A percentile compares a stretch with the other conserved stretches of the same genome.
These are phyloP conservation scores for Dalechampia spathulata DNA, from an alignment of 441 rosid genomes.

Conservation along the genomic window DNA sequence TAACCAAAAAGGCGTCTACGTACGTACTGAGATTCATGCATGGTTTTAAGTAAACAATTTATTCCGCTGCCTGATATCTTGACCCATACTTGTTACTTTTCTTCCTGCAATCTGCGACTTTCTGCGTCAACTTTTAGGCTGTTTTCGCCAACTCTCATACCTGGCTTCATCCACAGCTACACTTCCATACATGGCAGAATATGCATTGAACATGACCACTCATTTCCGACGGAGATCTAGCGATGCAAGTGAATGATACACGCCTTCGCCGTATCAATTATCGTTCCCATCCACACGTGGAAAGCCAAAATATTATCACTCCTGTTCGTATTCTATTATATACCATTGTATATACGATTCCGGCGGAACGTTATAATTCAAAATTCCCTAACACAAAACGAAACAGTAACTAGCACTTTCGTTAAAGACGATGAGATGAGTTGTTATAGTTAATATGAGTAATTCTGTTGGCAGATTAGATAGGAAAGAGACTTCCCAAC, in stretches of 20 bases:
- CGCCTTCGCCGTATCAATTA: too few relatives aligned
- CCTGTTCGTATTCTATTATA: too few relatives aligned
- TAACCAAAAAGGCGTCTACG: background rate
- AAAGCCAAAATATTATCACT: too few relatives aligned
- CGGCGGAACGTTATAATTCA: too few relatives aligned
- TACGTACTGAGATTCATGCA: slow-evolving; percentile 31
- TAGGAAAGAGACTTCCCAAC: background rate
- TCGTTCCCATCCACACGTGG: too few relatives aligned
- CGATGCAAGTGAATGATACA: too few relatives aligned
- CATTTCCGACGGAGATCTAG: background rate
- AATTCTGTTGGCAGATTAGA: background rate
- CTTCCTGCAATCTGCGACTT: background rate
- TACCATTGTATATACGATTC: too few relatives aligned
- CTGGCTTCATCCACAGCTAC: too few relatives aligned
- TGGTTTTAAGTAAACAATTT: slow-evolving; percentile 4
- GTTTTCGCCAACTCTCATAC: too few relatives aligned
- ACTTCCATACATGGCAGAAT: background rate
- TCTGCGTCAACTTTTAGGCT: background rate
- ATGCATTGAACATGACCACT: too few relatives aligned
- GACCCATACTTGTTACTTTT: background rate
- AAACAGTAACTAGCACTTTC: too few relatives aligned
- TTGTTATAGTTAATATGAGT: background rate
- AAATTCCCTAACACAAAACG: too few relatives aligned
- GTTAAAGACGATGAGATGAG: background rate
- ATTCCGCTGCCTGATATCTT: background rate